These are phyloP conservation scores for Arthrobotrys megalospora DNA, from an alignment of 2,329 filamentous ascomycete species.

Conservation along the genomic window DNA sequence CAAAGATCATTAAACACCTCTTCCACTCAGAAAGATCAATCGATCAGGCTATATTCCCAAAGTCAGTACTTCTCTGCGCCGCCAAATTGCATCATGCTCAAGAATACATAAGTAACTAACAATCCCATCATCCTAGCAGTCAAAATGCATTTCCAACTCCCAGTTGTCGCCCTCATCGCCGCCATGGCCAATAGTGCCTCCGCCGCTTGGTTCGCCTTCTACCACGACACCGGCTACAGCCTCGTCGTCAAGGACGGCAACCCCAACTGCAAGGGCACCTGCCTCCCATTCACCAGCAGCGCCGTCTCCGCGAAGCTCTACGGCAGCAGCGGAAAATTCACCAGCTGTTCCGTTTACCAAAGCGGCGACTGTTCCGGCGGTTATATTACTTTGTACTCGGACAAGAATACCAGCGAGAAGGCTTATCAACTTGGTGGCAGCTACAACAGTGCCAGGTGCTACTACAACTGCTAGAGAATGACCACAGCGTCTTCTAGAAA, in stretches of 20 bases:
- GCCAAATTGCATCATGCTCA: neutral
- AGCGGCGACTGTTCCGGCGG: constrained; percentile 22
- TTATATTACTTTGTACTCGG: constrained; percentile 47
- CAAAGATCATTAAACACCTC: neutral
- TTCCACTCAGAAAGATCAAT: neutral
- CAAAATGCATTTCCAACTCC: constrained; percentile 45
- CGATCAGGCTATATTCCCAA: no score
- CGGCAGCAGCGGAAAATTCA: constrained; percentile 43
- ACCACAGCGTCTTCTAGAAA: neutral
- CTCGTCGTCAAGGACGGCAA: constrained; percentile 50
- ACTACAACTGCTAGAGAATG: constrained; percentile 38
- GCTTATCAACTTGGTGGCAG: constrained; percentile 16
- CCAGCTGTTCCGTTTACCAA: constrained; percentile 45
- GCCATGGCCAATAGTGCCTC: constrained; percentile 34
- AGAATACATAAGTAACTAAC: neutral
- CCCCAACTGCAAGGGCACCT: constrained; percentile 35
- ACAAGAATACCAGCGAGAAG: constrained; percentile 39
- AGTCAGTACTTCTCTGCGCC: neutral
- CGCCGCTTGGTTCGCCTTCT: constrained; percentile 45
- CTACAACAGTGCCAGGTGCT: constrained; percentile 28
- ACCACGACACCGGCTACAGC: constrained; percentile 27
- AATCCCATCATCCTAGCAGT: neutral
- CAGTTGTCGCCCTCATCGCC: constrained; percentile 32
- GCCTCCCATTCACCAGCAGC: constrained; percentile 32
- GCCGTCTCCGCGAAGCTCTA: constrained; percentile 34